phyloP scores from a whole-genome alignment of 768 basidiomycete genomes.

The Trametes gibbosa region DNA sequence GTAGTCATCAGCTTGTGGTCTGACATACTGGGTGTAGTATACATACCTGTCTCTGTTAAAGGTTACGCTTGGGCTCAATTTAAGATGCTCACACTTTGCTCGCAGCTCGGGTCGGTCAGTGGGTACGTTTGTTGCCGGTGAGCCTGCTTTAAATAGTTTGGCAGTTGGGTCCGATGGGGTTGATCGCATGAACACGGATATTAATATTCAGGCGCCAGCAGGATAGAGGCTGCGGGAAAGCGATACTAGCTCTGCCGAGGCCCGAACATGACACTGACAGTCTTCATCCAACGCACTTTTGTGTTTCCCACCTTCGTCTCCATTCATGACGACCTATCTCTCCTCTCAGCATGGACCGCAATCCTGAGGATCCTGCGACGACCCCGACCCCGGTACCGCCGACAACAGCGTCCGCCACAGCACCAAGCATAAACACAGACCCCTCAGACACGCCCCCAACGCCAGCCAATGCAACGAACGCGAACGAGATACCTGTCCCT shows the following conservation, averaged over 20 bases:
- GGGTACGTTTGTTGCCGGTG: too few species aligned
- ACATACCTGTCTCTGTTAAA: too few species aligned
- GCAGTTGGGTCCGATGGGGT: too few species aligned
- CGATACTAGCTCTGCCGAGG: background rate
- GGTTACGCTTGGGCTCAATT: too few species aligned
- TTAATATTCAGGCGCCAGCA: too few species aligned
- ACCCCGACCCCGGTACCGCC: background rate
- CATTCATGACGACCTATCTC: background rate
- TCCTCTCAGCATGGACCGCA: background rate
- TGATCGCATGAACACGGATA: too few species aligned
- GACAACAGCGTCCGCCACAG: background rate
- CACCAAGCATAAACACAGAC: background rate
- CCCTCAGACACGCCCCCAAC: background rate
- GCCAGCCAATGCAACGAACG: background rate
- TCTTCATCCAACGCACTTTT: background rate
- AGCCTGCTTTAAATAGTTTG: too few species aligned
- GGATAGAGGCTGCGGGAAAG: too few species aligned
- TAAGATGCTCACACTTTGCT: too few species aligned
- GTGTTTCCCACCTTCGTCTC: background rate
- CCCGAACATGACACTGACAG: too few species aligned
- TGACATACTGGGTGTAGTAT: background rate
- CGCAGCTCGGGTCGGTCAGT: too few species aligned
- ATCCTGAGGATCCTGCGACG: background rate
- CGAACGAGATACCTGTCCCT: background rate
- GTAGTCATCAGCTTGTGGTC: constrained; percentile 23